phyloP scores from a whole-genome alignment of 768 basidiomycete genomes.

The Calocybe gangraenosa region DNA sequence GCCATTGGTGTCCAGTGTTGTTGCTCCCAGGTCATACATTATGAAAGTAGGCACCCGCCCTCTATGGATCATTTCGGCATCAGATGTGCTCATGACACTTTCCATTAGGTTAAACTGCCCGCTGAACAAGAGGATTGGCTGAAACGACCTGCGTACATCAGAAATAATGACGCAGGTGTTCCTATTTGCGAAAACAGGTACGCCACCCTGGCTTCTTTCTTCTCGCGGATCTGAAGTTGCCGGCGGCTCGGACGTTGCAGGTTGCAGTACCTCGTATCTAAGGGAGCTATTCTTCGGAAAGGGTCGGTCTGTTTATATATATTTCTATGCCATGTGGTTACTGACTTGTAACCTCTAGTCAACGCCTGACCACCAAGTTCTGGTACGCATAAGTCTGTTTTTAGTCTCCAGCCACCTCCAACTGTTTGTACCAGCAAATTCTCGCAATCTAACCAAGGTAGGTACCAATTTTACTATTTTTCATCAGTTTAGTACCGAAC shows the following conservation, averaged over 20 bases:
- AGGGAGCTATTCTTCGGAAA: slow-evolving; percentile 83
- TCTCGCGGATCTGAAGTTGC: slow-evolving; percentile 19
- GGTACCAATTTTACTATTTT: no score
- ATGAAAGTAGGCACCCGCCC: slow-evolving; percentile 58
- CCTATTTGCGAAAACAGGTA: slow-evolving; percentile 84
- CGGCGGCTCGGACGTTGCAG: slow-evolving; percentile 37
- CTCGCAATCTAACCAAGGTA: slow-evolving; percentile 59
- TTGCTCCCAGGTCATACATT: slow-evolving; percentile 79
- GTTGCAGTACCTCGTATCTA: slow-evolving; percentile 82
- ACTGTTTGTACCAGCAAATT: slow-evolving; percentile 51
- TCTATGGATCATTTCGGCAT: neutral
- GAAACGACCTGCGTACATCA: slow-evolving; percentile 84
- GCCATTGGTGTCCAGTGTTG: slow-evolving; percentile 75
- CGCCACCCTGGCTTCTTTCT: slow-evolving; percentile 18
- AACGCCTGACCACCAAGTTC: slow-evolving; percentile 77
- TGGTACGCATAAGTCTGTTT: slow-evolving; percentile 46
- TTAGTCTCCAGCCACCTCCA: slow-evolving; percentile 1
- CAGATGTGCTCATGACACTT: slow-evolving; percentile 2
- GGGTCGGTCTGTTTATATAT: slow-evolving; percentile 46
- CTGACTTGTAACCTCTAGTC: slow-evolving; percentile 39
- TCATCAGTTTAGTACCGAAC: no score
- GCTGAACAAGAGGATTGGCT: slow-evolving; percentile 82
- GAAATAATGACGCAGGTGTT: slow-evolving; percentile 68
- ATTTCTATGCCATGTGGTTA: slow-evolving; percentile 16
- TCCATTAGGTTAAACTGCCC: slow-evolving; percentile 73